Base-by-base conservation (phyloP, 371 early-diverging fungal species). In the Mortierella polycephala region DNA sequence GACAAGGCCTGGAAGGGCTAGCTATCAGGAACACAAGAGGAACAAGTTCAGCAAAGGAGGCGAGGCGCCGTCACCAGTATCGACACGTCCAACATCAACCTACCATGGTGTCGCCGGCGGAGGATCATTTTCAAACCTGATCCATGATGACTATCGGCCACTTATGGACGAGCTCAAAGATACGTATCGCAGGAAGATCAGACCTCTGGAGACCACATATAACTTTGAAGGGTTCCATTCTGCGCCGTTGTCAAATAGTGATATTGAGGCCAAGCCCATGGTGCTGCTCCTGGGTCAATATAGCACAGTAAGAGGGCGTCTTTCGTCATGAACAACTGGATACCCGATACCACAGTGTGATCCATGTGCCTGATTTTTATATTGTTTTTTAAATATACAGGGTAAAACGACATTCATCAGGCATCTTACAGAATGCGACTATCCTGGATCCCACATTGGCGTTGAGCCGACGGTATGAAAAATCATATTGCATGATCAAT, bases 361-460 rank as follows among this genome's bases (percentile, higher is more conserved):
- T 42, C 18, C 7, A 47, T 53, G 4, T 3, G 30, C 18, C 39
- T 13, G 41, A 37, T 10, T 4, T 13, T 14, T 10, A 18, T n/a
- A 21, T 45, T 23, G 10, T 63, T 41, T 8, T 20, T 10, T 11
- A 16, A 51, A 16, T 14, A 20, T 21, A 0, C 74, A 86, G 88
- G 94, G 94, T 62, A 95, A 95, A 77, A 92, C 94, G 7, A 93
- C 94, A 0, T 94, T 95, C 74, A 92, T 96, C 63, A 90, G 93
- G 58, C 89, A 94, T 71, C 77, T 96, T n/a, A 84, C 94, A 40
- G 95, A 91, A 53, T 88, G 88, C 55, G 84, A 89, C 12, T 96
- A 95, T 71, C 96, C 94, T 9, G 96, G 95, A 39, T 86, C 90
- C 39, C 93, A 94, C 69, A 91, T 95, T 64, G 96, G 95, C 14